Conservation (phyloP, 805 yeast genomes). For the Cyberlindnera mississippiensis region DNA sequence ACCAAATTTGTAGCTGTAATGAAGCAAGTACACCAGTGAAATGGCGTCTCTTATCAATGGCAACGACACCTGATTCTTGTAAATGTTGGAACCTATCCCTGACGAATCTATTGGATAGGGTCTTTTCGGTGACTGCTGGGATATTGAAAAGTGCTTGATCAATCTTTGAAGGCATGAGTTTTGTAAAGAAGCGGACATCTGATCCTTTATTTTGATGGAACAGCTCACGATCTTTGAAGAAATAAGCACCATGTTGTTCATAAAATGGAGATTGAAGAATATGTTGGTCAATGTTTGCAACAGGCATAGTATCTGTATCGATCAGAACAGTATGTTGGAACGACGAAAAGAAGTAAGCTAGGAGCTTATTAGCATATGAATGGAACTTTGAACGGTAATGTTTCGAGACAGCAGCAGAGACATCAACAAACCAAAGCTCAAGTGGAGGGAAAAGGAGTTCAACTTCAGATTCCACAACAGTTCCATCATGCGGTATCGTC, state of each 20-base stretch:
- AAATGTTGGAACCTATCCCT: constrained; percentile 35
- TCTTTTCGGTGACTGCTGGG: constrained; percentile 34
- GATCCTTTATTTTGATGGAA: constrained; percentile 24
- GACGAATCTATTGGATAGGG: constrained; percentile 37
- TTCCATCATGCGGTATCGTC: constrained; percentile 6
- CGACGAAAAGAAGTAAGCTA: constrained; percentile 45
- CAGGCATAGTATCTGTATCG: constrained; percentile 49
- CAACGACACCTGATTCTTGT: constrained; percentile 44
- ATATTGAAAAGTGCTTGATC: constrained; percentile 35
- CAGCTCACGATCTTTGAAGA: constrained; percentile 45
- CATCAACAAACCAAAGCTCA: constrained; percentile 40
- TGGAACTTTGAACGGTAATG: constrained; percentile 26
- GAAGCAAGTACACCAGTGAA: constrained; percentile 47
- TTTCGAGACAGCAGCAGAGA: constrained; percentile 21
- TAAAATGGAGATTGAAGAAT: constrained; percentile 33
- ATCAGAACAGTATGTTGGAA: constrained; percentile 46
- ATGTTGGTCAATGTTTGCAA: constrained; percentile 35
- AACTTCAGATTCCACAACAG: constrained; percentile 1
- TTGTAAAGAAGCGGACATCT: constrained; percentile 37
- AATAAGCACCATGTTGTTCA: constrained; percentile 33
- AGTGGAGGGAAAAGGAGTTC: constrained; percentile 27
- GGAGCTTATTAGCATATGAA: constrained; percentile 43
- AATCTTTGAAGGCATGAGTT: constrained; percentile 39
- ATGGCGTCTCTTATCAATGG: constrained; percentile 44
- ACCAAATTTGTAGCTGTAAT: constrained; percentile 35